phyloP scores from a whole-genome alignment of 306 rosid species.

The Quercus rubra region DNA sequence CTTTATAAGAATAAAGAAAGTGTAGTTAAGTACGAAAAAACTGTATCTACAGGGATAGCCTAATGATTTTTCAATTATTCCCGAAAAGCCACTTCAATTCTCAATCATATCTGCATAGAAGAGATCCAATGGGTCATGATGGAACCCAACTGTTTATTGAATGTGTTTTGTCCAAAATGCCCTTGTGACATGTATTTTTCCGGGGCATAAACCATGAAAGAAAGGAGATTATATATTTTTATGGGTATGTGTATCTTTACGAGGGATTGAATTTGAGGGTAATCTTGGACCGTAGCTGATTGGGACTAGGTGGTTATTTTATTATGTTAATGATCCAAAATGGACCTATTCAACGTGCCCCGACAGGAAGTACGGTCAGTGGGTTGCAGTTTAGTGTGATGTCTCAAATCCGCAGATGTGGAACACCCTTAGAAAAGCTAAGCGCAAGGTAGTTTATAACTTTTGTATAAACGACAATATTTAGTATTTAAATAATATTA shows the following conservation, averaged over 20 bases:
- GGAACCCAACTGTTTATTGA: not conserved
- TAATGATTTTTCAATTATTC: slow-evolving; percentile 19
- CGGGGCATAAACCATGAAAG: not conserved
- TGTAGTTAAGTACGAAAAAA: too few species aligned
- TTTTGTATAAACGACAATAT: too few species aligned
- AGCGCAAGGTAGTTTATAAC: too few species aligned
- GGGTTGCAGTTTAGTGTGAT: not conserved
- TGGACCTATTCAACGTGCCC: slow-evolving; percentile 27
- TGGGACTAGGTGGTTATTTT: not conserved
- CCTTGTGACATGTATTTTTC: not conserved
- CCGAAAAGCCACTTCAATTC: not conserved
- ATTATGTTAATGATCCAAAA: too few species aligned
- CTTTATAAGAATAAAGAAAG: too few species aligned
- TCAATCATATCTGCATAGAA: not conserved
- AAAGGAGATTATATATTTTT: too few species aligned
- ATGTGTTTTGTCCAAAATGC: not conserved
- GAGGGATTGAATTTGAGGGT: not conserved
- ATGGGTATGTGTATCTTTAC: not conserved
- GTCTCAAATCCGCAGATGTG: not conserved
- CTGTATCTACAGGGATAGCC: not conserved
- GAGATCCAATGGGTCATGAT: not conserved
- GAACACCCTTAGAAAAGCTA: not conserved
- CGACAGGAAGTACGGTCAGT: not conserved
- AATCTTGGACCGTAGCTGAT: not conserved
- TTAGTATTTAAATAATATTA: too few species aligned